phyloP scores from a whole-genome alignment of 2,329 filamentous ascomycete genomes.

The Alternaria rosae region DNA sequence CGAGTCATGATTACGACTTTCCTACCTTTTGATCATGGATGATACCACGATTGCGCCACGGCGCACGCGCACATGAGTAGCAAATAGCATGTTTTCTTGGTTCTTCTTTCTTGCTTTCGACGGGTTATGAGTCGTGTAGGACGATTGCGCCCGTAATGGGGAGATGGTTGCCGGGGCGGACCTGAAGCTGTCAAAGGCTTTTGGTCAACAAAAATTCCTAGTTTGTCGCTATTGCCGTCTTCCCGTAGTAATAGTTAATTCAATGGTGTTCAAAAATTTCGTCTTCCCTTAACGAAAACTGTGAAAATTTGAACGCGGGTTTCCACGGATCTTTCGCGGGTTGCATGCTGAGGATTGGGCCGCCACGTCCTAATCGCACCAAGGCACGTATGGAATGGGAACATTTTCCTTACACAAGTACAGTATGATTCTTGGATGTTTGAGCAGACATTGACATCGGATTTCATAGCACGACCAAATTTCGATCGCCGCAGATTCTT shows the following conservation, averaged over 20 bases:
- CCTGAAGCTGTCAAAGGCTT: neutral
- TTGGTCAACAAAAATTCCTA: slow-evolving; percentile 12
- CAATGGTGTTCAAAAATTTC: neutral
- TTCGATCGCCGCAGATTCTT: neutral
- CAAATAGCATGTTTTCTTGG: slow-evolving; percentile 14
- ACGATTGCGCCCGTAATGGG: slow-evolving; percentile 22
- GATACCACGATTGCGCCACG: slow-evolving; percentile 42
- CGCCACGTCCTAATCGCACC: neutral
- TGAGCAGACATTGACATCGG: neutral
- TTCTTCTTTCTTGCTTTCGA: slow-evolving; percentile 12
- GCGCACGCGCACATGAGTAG: slow-evolving; percentile 29
- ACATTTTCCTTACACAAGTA: neutral
- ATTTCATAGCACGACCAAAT: neutral
- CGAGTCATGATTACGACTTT: slow-evolving; percentile 30
- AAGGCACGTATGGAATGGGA: neutral
- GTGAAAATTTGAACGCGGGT: neutral
- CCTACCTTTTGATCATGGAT: slow-evolving; percentile 36
- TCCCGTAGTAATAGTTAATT: slow-evolving; percentile 34
- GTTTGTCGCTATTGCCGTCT: neutral
- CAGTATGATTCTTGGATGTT: neutral
- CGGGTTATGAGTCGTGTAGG: neutral
- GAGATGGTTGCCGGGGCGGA: slow-evolving; percentile 3
- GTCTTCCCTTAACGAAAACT: neutral
- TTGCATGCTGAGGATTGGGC: neutral
- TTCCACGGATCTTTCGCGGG: neutral